Conservation (phyloP, 371 early-diverging fungal genomes). For the Nosema muscidifuracis region DNA sequence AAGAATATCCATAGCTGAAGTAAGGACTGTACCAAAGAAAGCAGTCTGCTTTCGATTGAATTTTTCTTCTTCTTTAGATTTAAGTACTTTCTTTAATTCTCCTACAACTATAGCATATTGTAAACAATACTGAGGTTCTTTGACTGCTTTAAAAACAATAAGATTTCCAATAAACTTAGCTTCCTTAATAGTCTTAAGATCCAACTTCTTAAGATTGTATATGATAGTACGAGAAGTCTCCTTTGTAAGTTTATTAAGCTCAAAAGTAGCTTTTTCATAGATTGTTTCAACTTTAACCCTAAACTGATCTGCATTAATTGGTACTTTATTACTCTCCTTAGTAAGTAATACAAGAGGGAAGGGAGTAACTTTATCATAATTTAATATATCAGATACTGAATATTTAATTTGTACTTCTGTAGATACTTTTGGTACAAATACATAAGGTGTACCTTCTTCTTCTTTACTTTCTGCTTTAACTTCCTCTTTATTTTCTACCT, state of each 20-base stretch:
- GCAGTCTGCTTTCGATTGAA: slow-evolving; percentile 35
- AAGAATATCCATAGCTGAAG: slow-evolving; percentile 17
- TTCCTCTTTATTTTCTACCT: too few relatives aligned
- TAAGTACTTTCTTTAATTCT: slow-evolving; percentile 41
- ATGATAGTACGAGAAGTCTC: slow-evolving; percentile 19
- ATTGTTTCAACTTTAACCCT: slow-evolving; percentile 28
- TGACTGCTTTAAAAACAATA: slow-evolving; percentile 48
- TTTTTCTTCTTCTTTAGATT: slow-evolving; percentile 44
- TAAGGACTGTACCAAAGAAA: slow-evolving; percentile 53
- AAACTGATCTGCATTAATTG: slow-evolving; percentile 8
- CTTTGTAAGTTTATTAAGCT: slow-evolving; percentile 43
- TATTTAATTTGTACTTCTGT: background rate
- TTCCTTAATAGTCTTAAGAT: slow-evolving; percentile 37
- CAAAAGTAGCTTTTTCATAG: slow-evolving; percentile 35
- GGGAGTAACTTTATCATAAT: slow-evolving; percentile 2
- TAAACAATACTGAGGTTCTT: slow-evolving; percentile 34
- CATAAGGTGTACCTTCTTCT: background rate
- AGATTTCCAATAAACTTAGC: slow-evolving; percentile 48
- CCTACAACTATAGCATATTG: slow-evolving; percentile 37
- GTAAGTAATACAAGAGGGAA: slow-evolving; percentile 11
- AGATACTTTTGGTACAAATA: background rate
- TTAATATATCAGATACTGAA: slow-evolving; percentile 22
- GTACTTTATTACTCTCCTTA: background rate
- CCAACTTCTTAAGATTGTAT: slow-evolving; percentile 17
- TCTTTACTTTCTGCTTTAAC: too few relatives aligned